phyloP scores from a whole-genome alignment of 1,284 basidiomycete species.

The Amylostereum chailletii region DNA sequence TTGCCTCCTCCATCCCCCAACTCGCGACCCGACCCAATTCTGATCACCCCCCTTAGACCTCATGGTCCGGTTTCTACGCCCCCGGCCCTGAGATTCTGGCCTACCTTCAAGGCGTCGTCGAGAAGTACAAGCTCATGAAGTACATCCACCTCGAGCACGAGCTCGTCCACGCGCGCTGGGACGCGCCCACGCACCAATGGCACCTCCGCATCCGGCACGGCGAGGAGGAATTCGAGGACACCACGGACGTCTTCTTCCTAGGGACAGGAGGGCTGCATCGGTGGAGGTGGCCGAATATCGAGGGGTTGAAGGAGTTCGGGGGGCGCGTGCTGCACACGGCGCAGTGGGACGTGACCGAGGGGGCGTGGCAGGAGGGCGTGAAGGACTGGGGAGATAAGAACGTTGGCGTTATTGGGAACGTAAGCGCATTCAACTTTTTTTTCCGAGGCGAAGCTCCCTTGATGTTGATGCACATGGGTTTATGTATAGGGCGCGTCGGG shows the following conservation, averaged over 20 bases:
- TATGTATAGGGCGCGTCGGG: slow-evolving; percentile 48
- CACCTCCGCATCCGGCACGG: slow-evolving; percentile 32
- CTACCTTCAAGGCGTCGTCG: slow-evolving; percentile 45
- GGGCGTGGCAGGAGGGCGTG: slow-evolving; percentile 37
- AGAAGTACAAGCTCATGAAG: slow-evolving; percentile 46
- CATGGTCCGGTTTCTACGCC: slow-evolving; percentile 56
- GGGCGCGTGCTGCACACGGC: slow-evolving; percentile 49
- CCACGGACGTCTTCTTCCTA: slow-evolving; percentile 43
- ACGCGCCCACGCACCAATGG: slow-evolving; percentile 46
- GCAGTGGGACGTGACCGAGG: slow-evolving; percentile 39
- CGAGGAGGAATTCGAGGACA: slow-evolving; percentile 35
- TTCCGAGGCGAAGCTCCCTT: not conserved
- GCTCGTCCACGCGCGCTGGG: slow-evolving; percentile 39
- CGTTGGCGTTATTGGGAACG: slow-evolving; percentile 56
- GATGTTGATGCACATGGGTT: not conserved
- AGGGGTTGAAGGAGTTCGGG: slow-evolving; percentile 40
- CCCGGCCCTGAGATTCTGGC: slow-evolving; percentile 46
- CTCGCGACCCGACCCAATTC: not conserved
- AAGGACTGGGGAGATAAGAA: slow-evolving; percentile 43
- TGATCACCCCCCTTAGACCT: slow-evolving; percentile 25
- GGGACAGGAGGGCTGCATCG: slow-evolving; percentile 40
- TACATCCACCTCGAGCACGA: slow-evolving; percentile 49
- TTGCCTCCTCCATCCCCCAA: not conserved
- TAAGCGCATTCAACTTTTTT: slow-evolving; percentile 19
- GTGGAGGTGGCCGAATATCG: slow-evolving; percentile 54